Percentiles rank a stretch among this genome's conserved stretches.
These are phyloP conservation scores for Postia placenta DNA, from an alignment of 768 basidiomycete genomes.

Conservation along the genomic window DNA sequence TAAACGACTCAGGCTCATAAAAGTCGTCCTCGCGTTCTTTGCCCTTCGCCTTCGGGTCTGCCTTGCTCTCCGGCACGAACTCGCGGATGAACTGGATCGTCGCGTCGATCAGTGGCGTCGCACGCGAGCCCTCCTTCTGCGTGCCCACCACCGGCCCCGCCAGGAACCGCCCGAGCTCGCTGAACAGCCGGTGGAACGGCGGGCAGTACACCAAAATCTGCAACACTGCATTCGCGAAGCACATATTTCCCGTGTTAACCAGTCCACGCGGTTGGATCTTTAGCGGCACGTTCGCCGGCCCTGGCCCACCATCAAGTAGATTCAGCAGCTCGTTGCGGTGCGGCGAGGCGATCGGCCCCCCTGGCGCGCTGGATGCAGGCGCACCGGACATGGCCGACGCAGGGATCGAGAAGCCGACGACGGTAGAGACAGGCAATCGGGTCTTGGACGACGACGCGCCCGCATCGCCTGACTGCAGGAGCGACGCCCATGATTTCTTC, in stretches of 20 bases:
- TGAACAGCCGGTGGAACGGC: constrained; percentile 80
- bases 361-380: constrained; percentile 17
- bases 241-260: constrained; percentile 95
- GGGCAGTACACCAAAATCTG: constrained; percentile 86
- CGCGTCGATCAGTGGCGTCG: constrained; percentile 59
- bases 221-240: constrained; percentile 92
- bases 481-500: constrained; percentile 75
- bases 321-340: constrained; percentile 45
- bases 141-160: constrained; percentile 25
- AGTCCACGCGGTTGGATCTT: constrained; percentile 69
- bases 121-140: constrained; percentile 25
- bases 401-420: constrained; percentile 71
- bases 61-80: constrained; percentile 39
- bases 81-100: constrained; percentile 73
- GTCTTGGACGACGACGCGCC: constrained; percentile 32
- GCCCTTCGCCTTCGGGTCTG: constrained; percentile 33
- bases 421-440: constrained; percentile 60
- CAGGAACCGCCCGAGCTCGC: constrained; percentile 56
- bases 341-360: constrained; percentile 18
- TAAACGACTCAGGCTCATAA: constrained; percentile 66
- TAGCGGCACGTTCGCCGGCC: constrained; percentile 12
- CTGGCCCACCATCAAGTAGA: constrained; percentile 42
- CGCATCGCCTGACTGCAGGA: constrained; percentile 44
- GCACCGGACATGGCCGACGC: constrained; percentile 30
- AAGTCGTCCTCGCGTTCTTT: constrained; percentile 37